Conservation (phyloP, 768 basidiomycete genomes). For the Trametes elegans region DNA sequence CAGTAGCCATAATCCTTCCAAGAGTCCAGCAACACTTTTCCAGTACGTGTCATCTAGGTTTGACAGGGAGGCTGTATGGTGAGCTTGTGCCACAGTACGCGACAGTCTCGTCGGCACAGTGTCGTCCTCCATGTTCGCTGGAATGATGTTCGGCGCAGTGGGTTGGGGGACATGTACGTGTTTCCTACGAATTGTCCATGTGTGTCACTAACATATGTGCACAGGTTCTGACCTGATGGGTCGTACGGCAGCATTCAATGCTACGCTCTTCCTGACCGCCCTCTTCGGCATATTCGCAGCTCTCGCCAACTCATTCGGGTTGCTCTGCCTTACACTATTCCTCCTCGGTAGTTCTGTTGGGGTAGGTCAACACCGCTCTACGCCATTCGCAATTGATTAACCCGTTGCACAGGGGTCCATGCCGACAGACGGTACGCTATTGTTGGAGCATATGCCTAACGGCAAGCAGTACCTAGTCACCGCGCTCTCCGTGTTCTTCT, state of each 20-base stretch:
- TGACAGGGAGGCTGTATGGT: neutral
- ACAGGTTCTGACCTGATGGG: slow-evolving; percentile 85
- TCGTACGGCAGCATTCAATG: slow-evolving; percentile 87
- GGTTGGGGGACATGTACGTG: slow-evolving; percentile 87
- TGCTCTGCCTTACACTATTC: slow-evolving; percentile 78
- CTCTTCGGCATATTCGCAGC: slow-evolving; percentile 84
- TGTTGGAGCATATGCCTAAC: slow-evolving; percentile 90
- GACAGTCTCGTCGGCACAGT: slow-evolving; percentile 77
- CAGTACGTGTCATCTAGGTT: slow-evolving; percentile 40
- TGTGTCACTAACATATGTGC: neutral
- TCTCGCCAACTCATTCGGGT: slow-evolving; percentile 62
- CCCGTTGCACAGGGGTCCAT: slow-evolving; percentile 68
- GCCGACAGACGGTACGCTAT: slow-evolving; percentile 94
- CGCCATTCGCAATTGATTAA: neutral
- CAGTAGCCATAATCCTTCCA: slow-evolving; percentile 91
- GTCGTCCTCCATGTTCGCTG: slow-evolving; percentile 86
- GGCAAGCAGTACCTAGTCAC: slow-evolving; percentile 92
- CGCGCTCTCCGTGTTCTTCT: slow-evolving; percentile 93
- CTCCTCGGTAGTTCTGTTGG: slow-evolving; percentile 92
- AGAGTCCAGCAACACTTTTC: slow-evolving; percentile 88
- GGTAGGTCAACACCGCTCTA: slow-evolving; percentile 44
- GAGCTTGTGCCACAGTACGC: slow-evolving; percentile 44
- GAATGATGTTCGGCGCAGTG: slow-evolving; percentile 96
- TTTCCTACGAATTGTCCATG: neutral
- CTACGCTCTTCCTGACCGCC: slow-evolving; percentile 86